Conservation (phyloP, 768 basidiomycete genomes). For the Fibroporia radiculosa region DNA sequence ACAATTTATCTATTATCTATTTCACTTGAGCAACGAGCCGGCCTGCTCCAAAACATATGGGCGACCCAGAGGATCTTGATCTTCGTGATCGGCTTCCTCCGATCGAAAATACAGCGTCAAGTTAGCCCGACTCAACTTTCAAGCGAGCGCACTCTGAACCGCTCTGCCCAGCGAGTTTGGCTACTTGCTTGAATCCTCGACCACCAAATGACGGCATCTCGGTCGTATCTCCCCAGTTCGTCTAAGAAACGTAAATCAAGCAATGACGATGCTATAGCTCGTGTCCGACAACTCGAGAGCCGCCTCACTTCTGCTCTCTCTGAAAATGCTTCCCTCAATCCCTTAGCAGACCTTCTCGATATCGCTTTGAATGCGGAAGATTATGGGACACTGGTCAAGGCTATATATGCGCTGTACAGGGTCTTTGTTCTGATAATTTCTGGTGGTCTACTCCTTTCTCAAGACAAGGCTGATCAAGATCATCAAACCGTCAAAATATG, state of each 20-base stretch:
- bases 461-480: slow-evolving; percentile 46
- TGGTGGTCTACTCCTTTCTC: slow-evolving; percentile 45
- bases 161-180: too few species aligned
- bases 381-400: slow-evolving; percentile 58
- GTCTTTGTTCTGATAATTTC: slow-evolving; percentile 60
- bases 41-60: too few species aligned
- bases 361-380: slow-evolving; percentile 41
- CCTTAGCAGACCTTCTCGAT: slow-evolving; percentile 65
- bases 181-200: too few species aligned
- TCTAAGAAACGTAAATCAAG: slow-evolving; percentile 21
- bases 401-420: slow-evolving; percentile 76
- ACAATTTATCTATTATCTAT: too few species aligned
- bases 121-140: too few species aligned
- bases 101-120: too few species aligned
- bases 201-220: background rate
- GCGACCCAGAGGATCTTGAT: too few species aligned
- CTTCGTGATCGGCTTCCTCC: too few species aligned
- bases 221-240: slow-evolving; percentile 13
- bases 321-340: slow-evolving; percentile 61
- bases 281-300: slow-evolving; percentile 44
- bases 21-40: too few species aligned
- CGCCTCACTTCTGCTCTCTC: slow-evolving; percentile 46
- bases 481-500: slow-evolving; percentile 62
- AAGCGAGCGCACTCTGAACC: too few species aligned
- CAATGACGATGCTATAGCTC: slow-evolving; percentile 6